Conservation (phyloP, 2,329 filamentous ascomycete species). For the Alternaria sp. region DNA sequence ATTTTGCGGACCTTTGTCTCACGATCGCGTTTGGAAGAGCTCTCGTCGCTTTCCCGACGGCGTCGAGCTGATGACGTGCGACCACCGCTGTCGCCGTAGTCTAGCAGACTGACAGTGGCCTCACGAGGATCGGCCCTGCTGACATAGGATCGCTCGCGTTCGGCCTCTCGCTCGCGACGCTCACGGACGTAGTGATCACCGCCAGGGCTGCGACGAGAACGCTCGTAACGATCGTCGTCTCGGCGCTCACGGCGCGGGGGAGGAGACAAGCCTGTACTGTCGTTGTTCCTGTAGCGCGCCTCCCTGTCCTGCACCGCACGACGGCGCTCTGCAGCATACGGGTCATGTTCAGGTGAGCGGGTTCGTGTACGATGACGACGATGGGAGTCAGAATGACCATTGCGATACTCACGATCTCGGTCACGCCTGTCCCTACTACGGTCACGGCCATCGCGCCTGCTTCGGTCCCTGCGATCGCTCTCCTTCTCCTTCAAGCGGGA, state of each 20-base stretch:
- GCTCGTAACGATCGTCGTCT: constrained; percentile 48
- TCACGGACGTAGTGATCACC: constrained; percentile 80
- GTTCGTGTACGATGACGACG: constrained; percentile 66
- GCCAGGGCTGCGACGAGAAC: constrained; percentile 64
- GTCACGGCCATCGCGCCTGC: constrained; percentile 53
- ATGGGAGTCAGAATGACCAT: constrained; percentile 48
- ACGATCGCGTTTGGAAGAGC: constrained; percentile 49
- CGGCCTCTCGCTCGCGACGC: constrained; percentile 84
- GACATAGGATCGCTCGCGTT: constrained; percentile 83
- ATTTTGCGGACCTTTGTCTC: constrained; percentile 51
- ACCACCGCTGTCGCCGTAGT: constrained; percentile 74
- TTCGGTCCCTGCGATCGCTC: constrained; percentile 62
- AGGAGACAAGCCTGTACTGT: constrained; percentile 68
- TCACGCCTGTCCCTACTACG: constrained; percentile 50
- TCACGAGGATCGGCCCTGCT: constrained; percentile 79
- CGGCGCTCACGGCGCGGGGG: constrained; percentile 53
- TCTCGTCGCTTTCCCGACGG: constrained; percentile 74
- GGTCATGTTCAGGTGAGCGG: constrained; percentile 88
- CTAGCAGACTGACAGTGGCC: constrained; percentile 78
- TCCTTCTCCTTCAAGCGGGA: constrained; percentile 91
- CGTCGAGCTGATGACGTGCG: constrained; percentile 67
- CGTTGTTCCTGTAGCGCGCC: constrained; percentile 85
- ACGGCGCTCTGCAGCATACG: constrained; percentile 93
- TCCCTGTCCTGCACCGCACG: constrained; percentile 94
- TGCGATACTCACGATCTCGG: constrained; percentile 49